phyloP scores from a whole-genome alignment of 2,329 filamentous ascomycete species.

The Atkinsonella hypoxylon region DNA sequence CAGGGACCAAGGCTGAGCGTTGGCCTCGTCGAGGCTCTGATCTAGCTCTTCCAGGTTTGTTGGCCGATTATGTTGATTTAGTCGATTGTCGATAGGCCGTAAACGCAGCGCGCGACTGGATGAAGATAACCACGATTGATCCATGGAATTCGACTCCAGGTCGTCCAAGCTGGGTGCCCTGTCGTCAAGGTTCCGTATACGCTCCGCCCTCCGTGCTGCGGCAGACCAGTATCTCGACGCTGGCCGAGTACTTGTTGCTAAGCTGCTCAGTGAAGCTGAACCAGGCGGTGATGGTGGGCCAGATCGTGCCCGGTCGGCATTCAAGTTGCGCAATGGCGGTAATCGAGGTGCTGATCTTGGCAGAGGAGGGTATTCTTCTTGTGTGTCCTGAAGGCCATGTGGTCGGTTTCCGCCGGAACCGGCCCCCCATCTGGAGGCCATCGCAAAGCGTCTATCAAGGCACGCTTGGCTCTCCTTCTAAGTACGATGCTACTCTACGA shows the following conservation, averaged over 20 bases:
- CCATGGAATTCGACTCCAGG: slow-evolving; percentile 14
- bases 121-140: slow-evolving; percentile 16
- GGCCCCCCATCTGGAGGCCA: slow-evolving; percentile 23
- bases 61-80: slow-evolving; percentile 7
- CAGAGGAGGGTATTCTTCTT: slow-evolving; percentile 21
- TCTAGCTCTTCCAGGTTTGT: slow-evolving; percentile 26
- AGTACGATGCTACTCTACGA: neutral
- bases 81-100: slow-evolving; percentile 12
- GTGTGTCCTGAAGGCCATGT: slow-evolving; percentile 17
- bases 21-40: slow-evolving; percentile 28
- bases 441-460: slow-evolving; percentile 6
- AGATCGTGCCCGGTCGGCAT: slow-evolving; percentile 17
- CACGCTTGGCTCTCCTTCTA: neutral
- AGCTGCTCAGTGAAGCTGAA: neutral
- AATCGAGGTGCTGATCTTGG: slow-evolving; percentile 16
- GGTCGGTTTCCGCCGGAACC: slow-evolving; percentile 19
- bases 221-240: slow-evolving; percentile 14
- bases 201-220: slow-evolving; percentile 22
- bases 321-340: slow-evolving; percentile 21
- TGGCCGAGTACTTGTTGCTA: slow-evolving; percentile 1
- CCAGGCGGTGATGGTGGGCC: slow-evolving; percentile 3
- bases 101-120: slow-evolving; percentile 15
- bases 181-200: slow-evolving; percentile 23
- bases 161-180: slow-evolving; percentile 15
- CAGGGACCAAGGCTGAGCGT: slow-evolving; percentile 30